A percentile compares a stretch with the other conserved stretches of the same genome.
Evolutionary conservation across 768 basidiomycete species (phyloP).

Genomic region (Boletus rubroflammeus): DNA sequence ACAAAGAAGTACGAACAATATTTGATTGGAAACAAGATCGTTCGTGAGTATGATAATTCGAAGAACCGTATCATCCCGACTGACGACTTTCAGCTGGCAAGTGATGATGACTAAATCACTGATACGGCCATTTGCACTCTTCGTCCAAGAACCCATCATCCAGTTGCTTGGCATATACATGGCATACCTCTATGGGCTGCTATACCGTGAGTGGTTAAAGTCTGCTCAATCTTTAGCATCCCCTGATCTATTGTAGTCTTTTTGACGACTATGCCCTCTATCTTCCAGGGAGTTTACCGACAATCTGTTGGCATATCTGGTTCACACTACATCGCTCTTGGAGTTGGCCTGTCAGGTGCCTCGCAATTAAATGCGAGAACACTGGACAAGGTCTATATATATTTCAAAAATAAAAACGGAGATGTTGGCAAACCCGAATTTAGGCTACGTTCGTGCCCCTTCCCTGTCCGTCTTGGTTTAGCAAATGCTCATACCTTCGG

Average conservation of each 20-base stretch:
- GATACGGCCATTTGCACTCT: constrained; percentile 65
- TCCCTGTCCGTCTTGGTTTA: not conserved
- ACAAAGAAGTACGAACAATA: constrained; percentile 43
- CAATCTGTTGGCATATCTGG: constrained; percentile 57
- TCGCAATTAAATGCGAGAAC: constrained; percentile 53
- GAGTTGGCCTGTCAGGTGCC: constrained; percentile 52
- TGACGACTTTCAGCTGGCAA: constrained; percentile 41
- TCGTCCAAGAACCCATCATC: constrained; percentile 58
- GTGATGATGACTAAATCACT: constrained; percentile 50
- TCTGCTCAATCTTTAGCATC: not conserved
- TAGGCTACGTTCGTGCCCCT: constrained; percentile 40
- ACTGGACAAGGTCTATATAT: constrained; percentile 53
- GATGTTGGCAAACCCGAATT: constrained; percentile 56
- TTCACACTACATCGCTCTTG: constrained; percentile 69
- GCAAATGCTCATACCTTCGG: constrained; percentile 1
- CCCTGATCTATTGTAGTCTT: constrained; percentile 45
- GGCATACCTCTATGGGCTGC: constrained; percentile 62
- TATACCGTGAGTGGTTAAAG: constrained; percentile 45
- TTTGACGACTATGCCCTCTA: constrained; percentile 59
- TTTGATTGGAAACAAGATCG: constrained; percentile 41
- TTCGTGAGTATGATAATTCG: constrained; percentile 35
- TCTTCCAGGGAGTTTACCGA: constrained; percentile 54
- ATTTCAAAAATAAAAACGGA: constrained; percentile 48
- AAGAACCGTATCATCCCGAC: not conserved
- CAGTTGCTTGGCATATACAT: constrained; percentile 66